Conservation (phyloP, 2,329 filamentous ascomycete species). For the Mollisia scopiformis region DNA sequence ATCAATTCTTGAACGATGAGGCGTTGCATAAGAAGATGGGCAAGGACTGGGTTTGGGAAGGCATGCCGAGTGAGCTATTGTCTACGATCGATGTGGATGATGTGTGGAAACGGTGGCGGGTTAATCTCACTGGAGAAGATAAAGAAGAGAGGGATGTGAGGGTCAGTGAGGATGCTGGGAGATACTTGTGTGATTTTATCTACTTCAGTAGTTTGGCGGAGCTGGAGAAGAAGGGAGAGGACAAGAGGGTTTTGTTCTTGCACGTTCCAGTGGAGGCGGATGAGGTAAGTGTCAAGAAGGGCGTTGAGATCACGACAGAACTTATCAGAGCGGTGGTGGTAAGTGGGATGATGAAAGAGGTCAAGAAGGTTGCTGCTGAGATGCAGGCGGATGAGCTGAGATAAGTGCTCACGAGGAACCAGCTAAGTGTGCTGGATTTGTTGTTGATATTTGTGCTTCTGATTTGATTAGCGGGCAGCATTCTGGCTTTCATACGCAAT, state of each 20-base stretch:
- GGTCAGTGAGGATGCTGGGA: constrained; percentile 71
- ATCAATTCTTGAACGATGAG: constrained; percentile 53
- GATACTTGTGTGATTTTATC: constrained; percentile 79
- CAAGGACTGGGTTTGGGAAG: constrained; percentile 56
- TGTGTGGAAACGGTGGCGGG: constrained; percentile 58
- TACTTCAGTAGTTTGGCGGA: constrained; percentile 71
- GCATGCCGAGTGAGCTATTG: constrained; percentile 55
- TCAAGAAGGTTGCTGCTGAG: not conserved
- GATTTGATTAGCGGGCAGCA: not conserved
- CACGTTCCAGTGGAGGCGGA: constrained; percentile 69
- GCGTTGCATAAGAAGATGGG: constrained; percentile 43
- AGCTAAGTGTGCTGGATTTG: not conserved
- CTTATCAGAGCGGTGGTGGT: constrained; percentile 61
- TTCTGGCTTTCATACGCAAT: not conserved
- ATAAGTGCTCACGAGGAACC: not conserved
- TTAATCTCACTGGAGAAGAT: constrained; percentile 25
- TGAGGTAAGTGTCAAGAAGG: constrained; percentile 49
- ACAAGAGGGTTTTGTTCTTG: constrained; percentile 65
- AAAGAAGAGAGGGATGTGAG: constrained; percentile 50
- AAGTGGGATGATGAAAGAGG: constrained; percentile 31
- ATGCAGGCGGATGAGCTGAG: not conserved
- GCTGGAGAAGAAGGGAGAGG: constrained; percentile 49
- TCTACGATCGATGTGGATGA: constrained; percentile 61
- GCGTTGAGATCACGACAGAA: constrained; percentile 55
- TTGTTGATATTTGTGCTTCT: not conserved